Evolutionary conservation across 495 filamentous ascomycete species (phyloP).

Genomic region (Friedmanniomyces endolithicus): DNA sequence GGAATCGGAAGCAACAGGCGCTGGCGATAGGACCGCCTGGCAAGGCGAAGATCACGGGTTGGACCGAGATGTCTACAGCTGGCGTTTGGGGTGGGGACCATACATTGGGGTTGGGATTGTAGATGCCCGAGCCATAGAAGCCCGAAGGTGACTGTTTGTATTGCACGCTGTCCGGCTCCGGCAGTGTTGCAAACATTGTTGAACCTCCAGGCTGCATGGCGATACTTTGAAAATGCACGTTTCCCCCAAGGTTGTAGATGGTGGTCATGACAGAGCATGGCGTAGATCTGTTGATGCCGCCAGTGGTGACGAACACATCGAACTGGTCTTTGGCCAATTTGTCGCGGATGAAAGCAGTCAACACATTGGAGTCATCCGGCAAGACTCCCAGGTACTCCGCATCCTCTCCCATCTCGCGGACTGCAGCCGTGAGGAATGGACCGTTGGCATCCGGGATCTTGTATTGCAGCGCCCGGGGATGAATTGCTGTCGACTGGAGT

Average conservation of each 20-base stretch:
- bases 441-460: slow-evolving; percentile 10
- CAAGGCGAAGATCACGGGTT: slow-evolving; percentile 2
- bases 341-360: slow-evolving; percentile 1
- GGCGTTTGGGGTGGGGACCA: neutral
- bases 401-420: slow-evolving; percentile 10
- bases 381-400: neutral
- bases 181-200: neutral
- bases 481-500: neutral
- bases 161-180: neutral
- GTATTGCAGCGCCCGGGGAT: neutral
- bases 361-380: neutral
- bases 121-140: neutral
- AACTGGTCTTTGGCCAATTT: neutral
- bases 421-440: slow-evolving; percentile 5
- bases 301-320: slow-evolving; percentile 4
- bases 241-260: neutral
- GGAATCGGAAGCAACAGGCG: slow-evolving; percentile 6
- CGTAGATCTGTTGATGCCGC: neutral
- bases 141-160: neutral
- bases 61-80: neutral
- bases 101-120: neutral
- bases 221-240: neutral
- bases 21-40: slow-evolving; percentile 6
- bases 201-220: slow-evolving; percentile 1
- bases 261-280: neutral